Conservation (phyloP, 2,329 filamentous ascomycete species). For the Cercospora nicotianae region DNA sequence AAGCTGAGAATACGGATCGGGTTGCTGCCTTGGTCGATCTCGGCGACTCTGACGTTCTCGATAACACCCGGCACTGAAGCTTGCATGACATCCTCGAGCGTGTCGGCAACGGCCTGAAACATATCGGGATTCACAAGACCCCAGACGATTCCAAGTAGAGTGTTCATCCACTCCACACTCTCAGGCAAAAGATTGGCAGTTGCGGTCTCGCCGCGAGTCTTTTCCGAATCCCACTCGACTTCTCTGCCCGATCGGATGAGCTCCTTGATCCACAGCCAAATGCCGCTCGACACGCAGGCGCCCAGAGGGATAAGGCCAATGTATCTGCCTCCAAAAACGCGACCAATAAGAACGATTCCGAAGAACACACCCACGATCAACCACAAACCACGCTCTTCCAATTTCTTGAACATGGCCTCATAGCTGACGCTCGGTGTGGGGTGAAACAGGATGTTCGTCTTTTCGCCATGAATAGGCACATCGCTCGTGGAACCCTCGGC, state of each 20-base stretch:
- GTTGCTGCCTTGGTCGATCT: slow-evolving; percentile 91
- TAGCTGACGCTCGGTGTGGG: slow-evolving; percentile 88
- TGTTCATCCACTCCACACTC: slow-evolving; percentile 89
- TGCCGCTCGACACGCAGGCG: slow-evolving; percentile 69
- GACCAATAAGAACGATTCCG: slow-evolving; percentile 73
- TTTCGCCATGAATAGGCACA: slow-evolving; percentile 92
- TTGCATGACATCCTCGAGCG: slow-evolving; percentile 93
- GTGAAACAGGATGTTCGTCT: slow-evolving; percentile 94
- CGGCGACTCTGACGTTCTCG: slow-evolving; percentile 90
- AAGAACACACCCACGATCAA: slow-evolving; percentile 71
- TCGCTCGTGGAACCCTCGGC: slow-evolving; percentile 81
- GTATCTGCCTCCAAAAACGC: slow-evolving; percentile 74
- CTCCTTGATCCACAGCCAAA: slow-evolving; percentile 89
- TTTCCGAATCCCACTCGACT: slow-evolving; percentile 84
- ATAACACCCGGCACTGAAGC: slow-evolving; percentile 88
- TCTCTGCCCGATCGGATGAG: slow-evolving; percentile 78
- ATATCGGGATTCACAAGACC: slow-evolving; percentile 92
- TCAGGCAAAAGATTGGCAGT: slow-evolving; percentile 88
- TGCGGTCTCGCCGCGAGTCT: slow-evolving; percentile 77
- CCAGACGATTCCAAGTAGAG: slow-evolving; percentile 80
- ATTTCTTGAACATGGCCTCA: slow-evolving; percentile 76
- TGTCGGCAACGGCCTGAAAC: slow-evolving; percentile 90
- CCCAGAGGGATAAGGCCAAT: slow-evolving; percentile 74
- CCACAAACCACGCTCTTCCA: slow-evolving; percentile 73
- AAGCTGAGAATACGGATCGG: slow-evolving; percentile 85